These are phyloP conservation scores for Helminthosporium solani DNA, from an alignment of 2,329 filamentous ascomycete genomes.

Conservation along the genomic window DNA sequence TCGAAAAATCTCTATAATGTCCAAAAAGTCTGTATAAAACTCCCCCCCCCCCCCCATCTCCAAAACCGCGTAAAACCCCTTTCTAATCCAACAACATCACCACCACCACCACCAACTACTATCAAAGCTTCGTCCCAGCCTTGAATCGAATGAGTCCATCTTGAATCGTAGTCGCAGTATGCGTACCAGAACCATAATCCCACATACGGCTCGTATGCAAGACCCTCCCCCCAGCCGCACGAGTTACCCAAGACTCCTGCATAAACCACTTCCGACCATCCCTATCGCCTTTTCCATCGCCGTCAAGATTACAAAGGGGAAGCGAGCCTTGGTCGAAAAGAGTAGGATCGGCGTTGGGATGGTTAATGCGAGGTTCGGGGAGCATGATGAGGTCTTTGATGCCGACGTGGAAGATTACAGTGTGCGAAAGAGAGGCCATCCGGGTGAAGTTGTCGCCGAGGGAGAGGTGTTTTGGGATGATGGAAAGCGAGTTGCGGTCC, in stretches of 20 bases:
- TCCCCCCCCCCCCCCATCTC: too few relatives aligned
- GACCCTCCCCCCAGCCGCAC: slow-evolving; percentile 27
- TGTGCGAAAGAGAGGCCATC: slow-evolving; percentile 36
- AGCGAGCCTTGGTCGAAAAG: slow-evolving; percentile 22
- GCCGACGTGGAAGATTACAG: slow-evolving; percentile 37
- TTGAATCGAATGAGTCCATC: slow-evolving; percentile 34
- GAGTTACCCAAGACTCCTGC: slow-evolving; percentile 30
- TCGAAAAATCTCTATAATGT: too few relatives aligned
- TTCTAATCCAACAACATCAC: too few relatives aligned
- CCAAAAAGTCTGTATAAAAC: too few relatives aligned
- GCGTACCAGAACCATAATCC: slow-evolving; percentile 30
- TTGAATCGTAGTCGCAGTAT: slow-evolving; percentile 37
- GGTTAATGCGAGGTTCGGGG: slow-evolving; percentile 22
- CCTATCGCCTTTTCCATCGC: slow-evolving; percentile 12
- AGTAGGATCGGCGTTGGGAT: slow-evolving; percentile 27
- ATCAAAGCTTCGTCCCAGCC: slow-evolving; percentile 6
- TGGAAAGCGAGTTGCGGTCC: slow-evolving; percentile 56
- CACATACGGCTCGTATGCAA: slow-evolving; percentile 33
- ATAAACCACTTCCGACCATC: slow-evolving; percentile 37
- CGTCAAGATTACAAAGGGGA: slow-evolving; percentile 25
- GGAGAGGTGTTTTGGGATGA: slow-evolving; percentile 50
- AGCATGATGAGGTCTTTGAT: slow-evolving; percentile 27
- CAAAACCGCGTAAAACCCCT: too few relatives aligned
- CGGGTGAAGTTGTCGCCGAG: slow-evolving; percentile 25
- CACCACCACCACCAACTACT: too few relatives aligned